Percentiles rank a stretch among this genome's conserved stretches.
Evolutionary conservation across 1,139 yeast species (phyloP).

Genomic region (Diutina mesorugosa): DNA sequence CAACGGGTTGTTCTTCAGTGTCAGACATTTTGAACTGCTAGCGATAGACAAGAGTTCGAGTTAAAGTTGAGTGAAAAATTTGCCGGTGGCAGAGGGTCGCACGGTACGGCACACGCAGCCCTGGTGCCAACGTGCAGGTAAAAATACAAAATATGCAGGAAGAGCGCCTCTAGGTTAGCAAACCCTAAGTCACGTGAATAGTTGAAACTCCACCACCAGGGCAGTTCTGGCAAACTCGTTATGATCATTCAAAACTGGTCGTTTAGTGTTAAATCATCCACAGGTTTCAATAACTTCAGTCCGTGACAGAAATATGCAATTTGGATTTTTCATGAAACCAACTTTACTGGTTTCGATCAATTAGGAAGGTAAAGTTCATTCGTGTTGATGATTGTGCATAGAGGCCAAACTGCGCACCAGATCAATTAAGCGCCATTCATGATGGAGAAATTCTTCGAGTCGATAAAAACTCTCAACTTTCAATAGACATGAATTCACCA

Average conservation of each 20-base stretch:
- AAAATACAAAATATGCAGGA: not conserved
- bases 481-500: not conserved
- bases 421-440: not conserved
- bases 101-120: not conserved
- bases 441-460: no score
- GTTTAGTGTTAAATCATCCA: not conserved
- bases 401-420: not conserved
- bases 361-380: not conserved
- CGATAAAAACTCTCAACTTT: not conserved
- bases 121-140: not conserved
- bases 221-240: not conserved
- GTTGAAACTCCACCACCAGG: not conserved
- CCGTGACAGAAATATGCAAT: not conserved
- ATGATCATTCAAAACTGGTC: not conserved
- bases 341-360: not conserved
- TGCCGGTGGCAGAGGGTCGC: not conserved
- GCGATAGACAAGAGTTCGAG: not conserved
- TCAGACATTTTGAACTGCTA: slow-evolving; percentile 25
- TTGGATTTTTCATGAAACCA: not conserved
- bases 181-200: slow-evolving; percentile 1
- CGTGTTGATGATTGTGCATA: not conserved
- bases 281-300: not conserved
- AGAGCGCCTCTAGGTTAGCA: not conserved
- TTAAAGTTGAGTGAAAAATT: not conserved
- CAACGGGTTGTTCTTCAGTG: slow-evolving; percentile 48